These are phyloP conservation scores for Stylonectria norvegica DNA, from an alignment of 2,329 filamentous ascomycete genomes.

Conservation along the genomic window DNA sequence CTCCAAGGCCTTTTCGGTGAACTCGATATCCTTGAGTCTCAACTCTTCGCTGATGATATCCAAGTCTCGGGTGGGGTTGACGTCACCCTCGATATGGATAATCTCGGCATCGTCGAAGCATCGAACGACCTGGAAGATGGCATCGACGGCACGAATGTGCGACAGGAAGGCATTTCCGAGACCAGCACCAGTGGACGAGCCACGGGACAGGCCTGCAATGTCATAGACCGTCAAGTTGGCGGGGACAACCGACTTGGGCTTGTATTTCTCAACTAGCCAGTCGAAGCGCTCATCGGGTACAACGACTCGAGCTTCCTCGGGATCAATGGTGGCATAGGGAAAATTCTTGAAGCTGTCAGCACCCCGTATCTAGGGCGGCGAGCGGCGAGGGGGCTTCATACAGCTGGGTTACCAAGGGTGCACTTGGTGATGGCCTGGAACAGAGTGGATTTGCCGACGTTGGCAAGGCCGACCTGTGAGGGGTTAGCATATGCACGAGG, in stretches of 20 bases:
- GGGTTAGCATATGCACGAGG: slow-evolving; percentile 21
- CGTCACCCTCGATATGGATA: slow-evolving; percentile 98
- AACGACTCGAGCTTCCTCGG: slow-evolving; percentile 95
- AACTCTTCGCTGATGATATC: slow-evolving; percentile 97
- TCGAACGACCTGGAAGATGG: slow-evolving; percentile 94
- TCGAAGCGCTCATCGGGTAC: slow-evolving; percentile 95
- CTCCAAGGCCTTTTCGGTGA: slow-evolving; percentile 92
- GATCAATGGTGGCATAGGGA: slow-evolving; percentile 97
- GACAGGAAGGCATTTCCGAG: slow-evolving; percentile 98
- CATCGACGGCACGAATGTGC: slow-evolving; percentile 96
- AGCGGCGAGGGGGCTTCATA: slow-evolving; percentile 47
- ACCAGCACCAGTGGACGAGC: slow-evolving; percentile 94
- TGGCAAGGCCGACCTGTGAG: slow-evolving; percentile 87
- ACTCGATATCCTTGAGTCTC: slow-evolving; percentile 97
- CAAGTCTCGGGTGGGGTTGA: slow-evolving; percentile 89
- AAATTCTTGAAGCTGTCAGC: slow-evolving; percentile 70
- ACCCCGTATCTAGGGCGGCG: slow-evolving; percentile 36
- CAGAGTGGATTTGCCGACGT: slow-evolving; percentile 98
- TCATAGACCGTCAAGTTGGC: slow-evolving; percentile 98
- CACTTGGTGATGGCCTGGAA: slow-evolving; percentile 99
- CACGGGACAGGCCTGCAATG: slow-evolving; percentile 93
- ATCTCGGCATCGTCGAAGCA: slow-evolving; percentile 99
- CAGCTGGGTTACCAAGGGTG: slow-evolving; percentile 92
- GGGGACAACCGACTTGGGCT: slow-evolving; percentile 94
- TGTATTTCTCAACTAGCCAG: slow-evolving; percentile 94